A percentile compares a stretch with the other conserved stretches of the same genome.
Conservation (phyloP, 2,329 filamentous ascomycete genomes). For the Helicocarpus griseus region DNA sequence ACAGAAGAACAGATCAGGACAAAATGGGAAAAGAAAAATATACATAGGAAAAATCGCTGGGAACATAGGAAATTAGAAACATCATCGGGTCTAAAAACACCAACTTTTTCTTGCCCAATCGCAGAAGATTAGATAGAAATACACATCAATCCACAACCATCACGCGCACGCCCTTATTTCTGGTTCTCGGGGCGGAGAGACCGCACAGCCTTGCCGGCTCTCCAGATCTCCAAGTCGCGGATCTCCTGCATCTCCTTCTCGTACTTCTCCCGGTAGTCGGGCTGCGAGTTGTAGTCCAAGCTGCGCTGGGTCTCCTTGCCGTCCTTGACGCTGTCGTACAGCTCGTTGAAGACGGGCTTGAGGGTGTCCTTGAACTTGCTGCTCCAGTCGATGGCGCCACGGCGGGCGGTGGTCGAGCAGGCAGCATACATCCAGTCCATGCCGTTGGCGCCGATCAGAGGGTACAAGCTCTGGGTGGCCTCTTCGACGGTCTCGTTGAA, state of each 20-base stretch:
- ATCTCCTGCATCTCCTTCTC: conserved; percentile 99
- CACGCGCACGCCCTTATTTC: conserved; percentile 46
- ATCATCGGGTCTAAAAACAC: too few relatives aligned
- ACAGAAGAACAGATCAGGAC: background rate
- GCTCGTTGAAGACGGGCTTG: conserved; percentile 96
- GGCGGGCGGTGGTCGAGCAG: conserved; percentile 96
- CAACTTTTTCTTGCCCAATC: background rate
- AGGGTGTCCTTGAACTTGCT: conserved; percentile 94
- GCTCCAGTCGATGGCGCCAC: conserved; percentile 98
- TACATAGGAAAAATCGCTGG: background rate
- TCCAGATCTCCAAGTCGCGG: conserved; percentile 96
- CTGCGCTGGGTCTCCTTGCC: conserved; percentile 93
- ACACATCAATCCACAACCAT: background rate
- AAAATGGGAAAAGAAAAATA: background rate
- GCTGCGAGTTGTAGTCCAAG: conserved; percentile 91
- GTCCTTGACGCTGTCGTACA: conserved; percentile 86
- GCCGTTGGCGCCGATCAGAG: conserved; percentile 90
- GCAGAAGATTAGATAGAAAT: background rate
- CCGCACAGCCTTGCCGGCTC: conserved; percentile 94
- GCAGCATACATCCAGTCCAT: conserved; percentile 99
- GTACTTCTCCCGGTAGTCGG: conserved; percentile 94
- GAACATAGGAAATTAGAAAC: background rate
- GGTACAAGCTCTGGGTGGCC: conserved; percentile 96
- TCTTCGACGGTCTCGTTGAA: conserved; percentile 99
- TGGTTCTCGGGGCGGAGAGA: conserved; percentile 80